phyloP scores from a whole-genome alignment of 1,284 basidiomycete genomes.

The Trametes sp. region DNA sequence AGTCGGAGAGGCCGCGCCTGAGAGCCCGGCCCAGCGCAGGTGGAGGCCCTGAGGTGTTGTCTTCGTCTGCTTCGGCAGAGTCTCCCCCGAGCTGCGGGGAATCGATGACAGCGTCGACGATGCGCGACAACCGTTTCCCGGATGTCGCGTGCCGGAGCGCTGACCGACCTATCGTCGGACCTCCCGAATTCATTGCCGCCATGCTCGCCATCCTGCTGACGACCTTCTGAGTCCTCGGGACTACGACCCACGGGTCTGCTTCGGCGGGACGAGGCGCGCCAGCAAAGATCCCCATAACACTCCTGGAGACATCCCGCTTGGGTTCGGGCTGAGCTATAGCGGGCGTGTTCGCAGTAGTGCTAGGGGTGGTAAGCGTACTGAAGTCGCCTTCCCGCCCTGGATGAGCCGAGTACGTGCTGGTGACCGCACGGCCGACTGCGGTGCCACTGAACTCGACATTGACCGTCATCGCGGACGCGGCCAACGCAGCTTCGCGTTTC shows the following conservation, averaged over 20 bases:
- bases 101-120: slow-evolving; percentile 41
- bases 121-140: slow-evolving; percentile 36
- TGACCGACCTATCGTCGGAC: slow-evolving; percentile 38
- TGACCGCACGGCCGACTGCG: slow-evolving; percentile 78
- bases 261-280: slow-evolving; percentile 66
- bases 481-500: slow-evolving; percentile 83
- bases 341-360: slow-evolving; percentile 26
- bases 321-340: slow-evolving; percentile 24
- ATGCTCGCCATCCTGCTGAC: slow-evolving; percentile 23
- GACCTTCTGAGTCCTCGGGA: slow-evolving; percentile 48
- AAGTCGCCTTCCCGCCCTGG: slow-evolving; percentile 35
- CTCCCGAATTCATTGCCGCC: slow-evolving; percentile 22
- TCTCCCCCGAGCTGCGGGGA: slow-evolving; percentile 22
- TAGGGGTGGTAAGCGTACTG: slow-evolving; percentile 25
- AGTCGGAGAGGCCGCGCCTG: slow-evolving; percentile 86
- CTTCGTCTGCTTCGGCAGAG: slow-evolving; percentile 73
- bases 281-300: slow-evolving; percentile 83
- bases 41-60: slow-evolving; percentile 46
- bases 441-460: slow-evolving; percentile 91
- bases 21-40: slow-evolving; percentile 71
- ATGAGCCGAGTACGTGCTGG: slow-evolving; percentile 56
- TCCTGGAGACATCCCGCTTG: slow-evolving; percentile 38
- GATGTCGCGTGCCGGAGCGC: slow-evolving; percentile 29
- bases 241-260: slow-evolving; percentile 70
- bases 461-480: slow-evolving; percentile 87